phyloP scores from a whole-genome alignment of 2,329 filamentous ascomycete genomes.

The Exophiala xenobiotica region DNA sequence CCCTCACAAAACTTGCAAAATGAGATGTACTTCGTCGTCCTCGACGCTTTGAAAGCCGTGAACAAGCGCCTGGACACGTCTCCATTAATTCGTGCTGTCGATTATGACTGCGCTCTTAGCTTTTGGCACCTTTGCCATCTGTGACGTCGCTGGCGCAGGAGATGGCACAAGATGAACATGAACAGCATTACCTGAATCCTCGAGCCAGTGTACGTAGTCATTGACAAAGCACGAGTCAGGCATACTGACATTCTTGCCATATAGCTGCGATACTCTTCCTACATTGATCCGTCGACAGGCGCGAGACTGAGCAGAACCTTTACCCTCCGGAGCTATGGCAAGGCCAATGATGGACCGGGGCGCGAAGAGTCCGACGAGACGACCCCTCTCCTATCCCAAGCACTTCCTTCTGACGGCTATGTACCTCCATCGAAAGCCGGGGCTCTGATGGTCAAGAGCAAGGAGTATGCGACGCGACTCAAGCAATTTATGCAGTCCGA shows the following conservation, averaged over 20 bases:
- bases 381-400: conserved; percentile 18
- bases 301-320: conserved; percentile 79
- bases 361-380: conserved; percentile 4
- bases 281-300: conserved; percentile 82
- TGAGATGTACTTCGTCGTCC: no score
- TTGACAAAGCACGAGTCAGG: no score
- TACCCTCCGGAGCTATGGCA: conserved; percentile 63
- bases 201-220: conserved; percentile 23
- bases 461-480: conserved; percentile 40
- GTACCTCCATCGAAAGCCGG: not conserved
- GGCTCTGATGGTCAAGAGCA: conserved; percentile 22
- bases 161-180: conserved; percentile 1
- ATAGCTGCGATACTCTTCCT: conserved; percentile 77
- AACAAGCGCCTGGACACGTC: not conserved
- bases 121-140: conserved; percentile 4
- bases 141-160: not conserved
- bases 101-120: not conserved
- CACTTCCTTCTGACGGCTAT: not conserved
- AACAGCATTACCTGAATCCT: conserved; percentile 9
- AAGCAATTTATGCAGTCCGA: conserved; percentile 67
- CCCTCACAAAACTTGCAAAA: no score
- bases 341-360: conserved; percentile 28
- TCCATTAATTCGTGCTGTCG: not conserved
- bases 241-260: conserved; percentile 1
- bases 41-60: no score